Conservation (phyloP, 1,284 basidiomycete genomes). For the Earliella scabrosa region DNA sequence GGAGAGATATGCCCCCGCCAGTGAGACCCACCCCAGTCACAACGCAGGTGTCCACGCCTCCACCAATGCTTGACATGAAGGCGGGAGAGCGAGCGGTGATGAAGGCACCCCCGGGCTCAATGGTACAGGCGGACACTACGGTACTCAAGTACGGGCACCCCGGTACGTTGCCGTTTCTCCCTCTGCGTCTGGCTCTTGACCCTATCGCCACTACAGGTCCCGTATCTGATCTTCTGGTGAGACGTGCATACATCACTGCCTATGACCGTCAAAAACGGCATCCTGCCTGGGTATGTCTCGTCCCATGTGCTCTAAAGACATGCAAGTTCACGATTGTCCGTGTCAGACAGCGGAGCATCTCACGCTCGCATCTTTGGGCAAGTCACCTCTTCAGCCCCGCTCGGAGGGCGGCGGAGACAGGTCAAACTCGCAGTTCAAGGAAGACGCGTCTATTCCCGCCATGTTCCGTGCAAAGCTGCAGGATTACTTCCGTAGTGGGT, state of each 20-base stretch:
- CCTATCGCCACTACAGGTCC: constrained; percentile 61
- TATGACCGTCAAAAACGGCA: constrained; percentile 93
- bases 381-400: constrained; percentile 43
- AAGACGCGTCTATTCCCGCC: constrained; percentile 82
- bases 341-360: constrained; percentile 90
- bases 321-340: background rate
- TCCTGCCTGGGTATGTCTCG: constrained; percentile 82
- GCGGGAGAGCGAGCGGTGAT: constrained; percentile 26
- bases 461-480: constrained; percentile 85
- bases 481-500: constrained; percentile 94
- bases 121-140: constrained; percentile 32
- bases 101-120: constrained; percentile 26
- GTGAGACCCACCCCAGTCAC: constrained; percentile 6
- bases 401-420: constrained; percentile 63
- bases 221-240: constrained; percentile 77
- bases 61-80: constrained; percentile 31
- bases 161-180: constrained; percentile 51
- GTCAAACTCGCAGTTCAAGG: constrained; percentile 81
- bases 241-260: constrained; percentile 85
- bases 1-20: constrained; percentile 11
- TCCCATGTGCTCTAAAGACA: background rate
- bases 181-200: too few species aligned
- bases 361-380: constrained; percentile 74
- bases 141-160: constrained; percentile 78
- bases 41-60: constrained; percentile 4